Percentiles rank a stretch among this genome's conserved stretches.
phyloP scores from a whole-genome alignment of 352 stramenopile genomes.

The Phytopythium kandeliae region DNA sequence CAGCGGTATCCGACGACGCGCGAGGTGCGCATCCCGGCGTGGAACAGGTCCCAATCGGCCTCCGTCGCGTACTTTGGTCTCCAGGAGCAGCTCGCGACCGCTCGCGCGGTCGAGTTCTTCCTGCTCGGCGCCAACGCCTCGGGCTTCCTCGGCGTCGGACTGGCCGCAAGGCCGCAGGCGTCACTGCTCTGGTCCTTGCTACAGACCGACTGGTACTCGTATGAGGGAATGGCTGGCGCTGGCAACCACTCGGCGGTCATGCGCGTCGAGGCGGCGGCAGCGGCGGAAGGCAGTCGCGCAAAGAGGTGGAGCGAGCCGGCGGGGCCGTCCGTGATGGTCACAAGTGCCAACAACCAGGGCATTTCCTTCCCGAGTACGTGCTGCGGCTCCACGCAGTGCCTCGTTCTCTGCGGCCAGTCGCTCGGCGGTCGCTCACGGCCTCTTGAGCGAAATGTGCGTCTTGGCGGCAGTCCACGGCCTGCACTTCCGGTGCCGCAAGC shows the following conservation, averaged over 20 bases:
- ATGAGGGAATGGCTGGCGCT: constrained; percentile 14
- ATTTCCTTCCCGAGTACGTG: constrained; percentile 48
- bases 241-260: constrained; percentile 10
- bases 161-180: constrained; percentile 20
- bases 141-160: constrained; percentile 54
- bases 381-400: too few relatives aligned
- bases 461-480: constrained; percentile 31
- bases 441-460: too few relatives aligned
- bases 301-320: constrained; percentile 64
- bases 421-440: too few relatives aligned
- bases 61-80: constrained; percentile 38
- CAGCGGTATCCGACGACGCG: constrained; percentile 10
- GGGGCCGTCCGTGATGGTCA: constrained; percentile 22
- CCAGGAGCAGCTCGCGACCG: constrained; percentile 32
- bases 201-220: constrained; percentile 15
- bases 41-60: constrained; percentile 15
- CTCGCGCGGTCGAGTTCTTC: constrained; percentile 43
- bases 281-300: too few relatives aligned
- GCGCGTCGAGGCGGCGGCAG: not conserved
- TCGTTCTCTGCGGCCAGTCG: too few relatives aligned
- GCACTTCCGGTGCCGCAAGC: constrained; percentile 19
- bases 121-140: constrained; percentile 34
- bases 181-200: constrained; percentile 41
- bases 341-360: constrained; percentile 25
- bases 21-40: constrained; percentile 21